phyloP scores from a whole-genome alignment of 1,284 basidiomycete species.

The Cerrena zonata region DNA sequence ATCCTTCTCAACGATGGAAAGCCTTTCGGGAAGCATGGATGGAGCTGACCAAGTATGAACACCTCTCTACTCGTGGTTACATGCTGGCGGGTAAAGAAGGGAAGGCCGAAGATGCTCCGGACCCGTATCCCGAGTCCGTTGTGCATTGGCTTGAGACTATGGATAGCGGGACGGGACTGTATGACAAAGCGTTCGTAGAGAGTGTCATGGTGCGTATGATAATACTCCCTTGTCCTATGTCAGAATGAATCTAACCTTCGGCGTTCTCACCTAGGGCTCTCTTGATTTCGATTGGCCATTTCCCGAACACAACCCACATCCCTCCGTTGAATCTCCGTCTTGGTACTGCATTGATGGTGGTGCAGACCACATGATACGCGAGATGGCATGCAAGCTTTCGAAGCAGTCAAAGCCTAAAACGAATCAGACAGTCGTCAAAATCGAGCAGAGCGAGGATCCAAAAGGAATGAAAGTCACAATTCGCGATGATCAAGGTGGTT shows the following conservation, averaged over 20 bases:
- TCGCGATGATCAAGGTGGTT: background rate
- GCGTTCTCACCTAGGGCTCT: no score
- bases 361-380: constrained; percentile 8
- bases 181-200: constrained; percentile 19
- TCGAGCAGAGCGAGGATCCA: background rate
- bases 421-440: constrained; percentile 3
- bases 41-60: constrained; percentile 14
- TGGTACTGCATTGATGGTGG: constrained; percentile 17
- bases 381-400: constrained; percentile 8
- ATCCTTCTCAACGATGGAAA: no score
- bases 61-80: constrained; percentile 16
- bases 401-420: background rate
- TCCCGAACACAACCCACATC: background rate
- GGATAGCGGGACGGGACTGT: constrained; percentile 15
- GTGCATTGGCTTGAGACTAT: constrained; percentile 22
- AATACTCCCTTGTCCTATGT: no score
- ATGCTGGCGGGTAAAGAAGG: no score
- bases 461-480: background rate
- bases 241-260: no score
- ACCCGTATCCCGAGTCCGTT: constrained; percentile 12
- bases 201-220: constrained; percentile 17
- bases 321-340: background rate
- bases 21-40: constrained; percentile 15
- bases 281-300: constrained; percentile 13
- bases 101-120: constrained; percentile 1